phyloP scores from a whole-genome alignment of 805 yeast genomes.

The Vanderwaltozyma yarrowii region DNA sequence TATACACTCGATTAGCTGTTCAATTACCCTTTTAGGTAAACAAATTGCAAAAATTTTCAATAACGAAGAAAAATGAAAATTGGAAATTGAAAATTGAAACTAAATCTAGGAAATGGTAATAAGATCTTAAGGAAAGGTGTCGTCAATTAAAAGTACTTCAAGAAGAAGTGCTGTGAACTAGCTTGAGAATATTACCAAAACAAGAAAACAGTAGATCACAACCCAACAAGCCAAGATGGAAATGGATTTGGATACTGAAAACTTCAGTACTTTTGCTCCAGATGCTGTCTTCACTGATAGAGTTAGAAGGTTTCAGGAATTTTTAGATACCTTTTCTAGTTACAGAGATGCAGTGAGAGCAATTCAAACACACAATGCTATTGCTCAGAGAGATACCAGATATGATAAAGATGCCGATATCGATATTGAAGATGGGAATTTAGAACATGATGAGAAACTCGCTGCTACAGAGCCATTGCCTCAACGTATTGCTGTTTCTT shows the following conservation, averaged over 20 bases:
- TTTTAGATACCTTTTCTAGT: slow-evolving; percentile 55
- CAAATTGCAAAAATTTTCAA: background rate
- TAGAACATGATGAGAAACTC: slow-evolving; percentile 2
- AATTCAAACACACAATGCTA: slow-evolving; percentile 57
- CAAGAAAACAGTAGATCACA: no score
- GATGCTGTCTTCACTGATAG: slow-evolving; percentile 64
- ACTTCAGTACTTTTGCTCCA: slow-evolving; percentile 15
- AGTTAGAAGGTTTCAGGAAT: slow-evolving; percentile 80
- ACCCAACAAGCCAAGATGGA: background rate
- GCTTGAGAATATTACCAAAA: no score
- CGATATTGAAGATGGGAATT: slow-evolving; percentile 7
- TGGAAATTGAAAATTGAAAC: no score
- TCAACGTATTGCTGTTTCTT: slow-evolving; percentile 54
- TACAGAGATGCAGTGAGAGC: slow-evolving; percentile 62
- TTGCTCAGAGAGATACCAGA: slow-evolving; percentile 12
- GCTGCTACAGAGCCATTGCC: slow-evolving; percentile 10
- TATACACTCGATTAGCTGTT: background rate
- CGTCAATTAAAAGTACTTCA: no score
- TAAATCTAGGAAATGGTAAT: no score
- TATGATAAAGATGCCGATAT: slow-evolving; percentile 8
- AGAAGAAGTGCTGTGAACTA: no score
- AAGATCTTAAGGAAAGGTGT: no score
- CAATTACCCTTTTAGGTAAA: slow-evolving; percentile 2
- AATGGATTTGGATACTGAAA: slow-evolving; percentile 2
- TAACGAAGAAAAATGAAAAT: no score